phyloP scores from a whole-genome alignment of 768 basidiomycete species.

The Phaffia australis region DNA sequence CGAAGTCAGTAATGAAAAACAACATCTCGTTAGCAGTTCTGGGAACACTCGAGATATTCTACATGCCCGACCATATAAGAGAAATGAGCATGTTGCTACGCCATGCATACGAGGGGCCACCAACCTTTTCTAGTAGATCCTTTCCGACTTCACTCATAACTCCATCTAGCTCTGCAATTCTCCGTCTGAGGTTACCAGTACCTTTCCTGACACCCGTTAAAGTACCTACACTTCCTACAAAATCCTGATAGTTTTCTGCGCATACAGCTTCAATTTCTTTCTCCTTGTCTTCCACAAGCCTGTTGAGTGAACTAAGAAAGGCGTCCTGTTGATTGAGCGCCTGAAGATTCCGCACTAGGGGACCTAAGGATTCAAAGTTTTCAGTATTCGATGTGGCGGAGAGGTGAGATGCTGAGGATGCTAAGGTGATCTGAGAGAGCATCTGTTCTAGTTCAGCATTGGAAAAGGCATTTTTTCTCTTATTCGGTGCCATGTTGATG shows the following conservation, averaged over 20 bases:
- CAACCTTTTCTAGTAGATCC: constrained; percentile 69
- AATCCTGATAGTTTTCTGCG: constrained; percentile 89
- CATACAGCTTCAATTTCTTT: constrained; percentile 93
- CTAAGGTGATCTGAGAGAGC: constrained; percentile 21
- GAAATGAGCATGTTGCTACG: neutral
- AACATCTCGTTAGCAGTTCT: neutral
- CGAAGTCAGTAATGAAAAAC: neutral
- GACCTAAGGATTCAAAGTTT: constrained; percentile 89
- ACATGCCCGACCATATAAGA: no score
- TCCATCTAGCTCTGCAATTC: constrained; percentile 75
- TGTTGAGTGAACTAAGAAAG: constrained; percentile 72
- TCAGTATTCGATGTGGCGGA: constrained; percentile 40
- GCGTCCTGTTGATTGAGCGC: constrained; percentile 75
- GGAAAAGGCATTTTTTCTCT: constrained; percentile 20
- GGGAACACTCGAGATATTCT: neutral
- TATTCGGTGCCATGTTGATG: no score
- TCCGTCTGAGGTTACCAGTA: constrained; percentile 83
- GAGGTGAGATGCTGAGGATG: constrained; percentile 4
- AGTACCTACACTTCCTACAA: constrained; percentile 92
- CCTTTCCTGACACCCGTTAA: constrained; percentile 91
- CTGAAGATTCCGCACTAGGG: constrained; percentile 88
- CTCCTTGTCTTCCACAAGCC: constrained; percentile 88
- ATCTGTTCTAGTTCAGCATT: constrained; percentile 26
- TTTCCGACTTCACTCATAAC: constrained; percentile 80
- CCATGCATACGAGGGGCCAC: neutral